These are phyloP conservation scores for Mangifera indica DNA, from an alignment of 345 rosid genomes.

Conservation along the genomic window DNA sequence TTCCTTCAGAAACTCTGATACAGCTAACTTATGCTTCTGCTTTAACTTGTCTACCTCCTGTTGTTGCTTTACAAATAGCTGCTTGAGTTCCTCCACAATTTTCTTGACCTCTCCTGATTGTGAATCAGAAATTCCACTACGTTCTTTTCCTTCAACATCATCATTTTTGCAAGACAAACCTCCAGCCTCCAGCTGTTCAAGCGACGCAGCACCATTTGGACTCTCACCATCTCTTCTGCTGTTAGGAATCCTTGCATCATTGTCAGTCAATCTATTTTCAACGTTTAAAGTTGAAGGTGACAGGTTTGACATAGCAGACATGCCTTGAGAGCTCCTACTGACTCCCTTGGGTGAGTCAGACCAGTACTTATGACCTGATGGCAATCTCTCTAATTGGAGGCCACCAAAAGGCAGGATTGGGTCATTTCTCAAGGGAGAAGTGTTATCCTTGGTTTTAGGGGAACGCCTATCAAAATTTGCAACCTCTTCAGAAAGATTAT, in stretches of 20 bases:
- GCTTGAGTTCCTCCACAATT: conserved; percentile 53
- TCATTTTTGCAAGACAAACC: conserved; percentile 7
- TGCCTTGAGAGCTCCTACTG: conserved; percentile 42
- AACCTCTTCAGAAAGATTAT: conserved; percentile 16
- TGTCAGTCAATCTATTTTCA: conserved; percentile 20
- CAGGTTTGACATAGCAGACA: conserved; percentile 32
- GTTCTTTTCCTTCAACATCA: conserved; percentile 15
- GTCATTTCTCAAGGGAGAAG: conserved; percentile 23
- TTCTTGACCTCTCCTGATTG: conserved; percentile 35
- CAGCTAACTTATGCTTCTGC: conserved; percentile 52
- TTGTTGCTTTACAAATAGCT: conserved; percentile 58
- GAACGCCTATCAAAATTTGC: conserved; percentile 22
- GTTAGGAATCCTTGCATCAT: conserved; percentile 22
- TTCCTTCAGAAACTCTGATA: conserved; percentile 58
- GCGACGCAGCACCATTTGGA: conserved; percentile 20
- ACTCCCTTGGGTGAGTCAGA: conserved; percentile 57
- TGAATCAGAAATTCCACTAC: not conserved
- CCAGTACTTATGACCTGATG: conserved; percentile 91
- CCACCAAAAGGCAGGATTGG: conserved; percentile 34
- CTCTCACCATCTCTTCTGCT: conserved; percentile 17
- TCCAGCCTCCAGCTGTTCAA: conserved; percentile 19
- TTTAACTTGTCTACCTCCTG: conserved; percentile 64
- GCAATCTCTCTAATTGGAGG: conserved; percentile 63
- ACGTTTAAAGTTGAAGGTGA: conserved; percentile 4
- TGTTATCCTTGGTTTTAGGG: conserved; percentile 27